Percentiles rank a stretch among this genome's conserved stretches.
These are phyloP conservation scores for Malassezia caprae DNA, from an alignment of 1,284 basidiomycete species.

Conservation along the genomic window DNA sequence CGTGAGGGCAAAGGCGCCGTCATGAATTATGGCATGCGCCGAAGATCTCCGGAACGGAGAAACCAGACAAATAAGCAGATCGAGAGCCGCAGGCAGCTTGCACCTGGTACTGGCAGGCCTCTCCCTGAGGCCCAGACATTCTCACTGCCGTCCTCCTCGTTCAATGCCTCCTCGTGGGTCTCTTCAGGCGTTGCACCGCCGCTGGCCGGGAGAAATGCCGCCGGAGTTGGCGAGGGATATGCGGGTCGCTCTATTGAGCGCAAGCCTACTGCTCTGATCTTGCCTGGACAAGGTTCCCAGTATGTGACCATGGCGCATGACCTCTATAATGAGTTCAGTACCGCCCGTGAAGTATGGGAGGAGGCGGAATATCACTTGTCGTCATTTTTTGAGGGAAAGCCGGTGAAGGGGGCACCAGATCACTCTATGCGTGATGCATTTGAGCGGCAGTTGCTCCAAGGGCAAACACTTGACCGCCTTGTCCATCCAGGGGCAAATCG, in stretches of 20 bases:
- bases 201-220: slow-evolving; percentile 21
- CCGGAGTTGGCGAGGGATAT: slow-evolving; percentile 23
- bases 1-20: slow-evolving; percentile 40
- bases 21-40: slow-evolving; percentile 23
- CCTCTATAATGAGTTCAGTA: slow-evolving; percentile 35
- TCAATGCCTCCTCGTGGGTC: slow-evolving; percentile 38
- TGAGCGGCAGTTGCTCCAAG: slow-evolving; percentile 34
- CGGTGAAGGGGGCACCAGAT: slow-evolving; percentile 19
- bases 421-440: slow-evolving; percentile 21
- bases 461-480: slow-evolving; percentile 21
- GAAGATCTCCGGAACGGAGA: neutral
- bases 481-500: slow-evolving; percentile 12
- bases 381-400: slow-evolving; percentile 23
- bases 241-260: slow-evolving; percentile 23
- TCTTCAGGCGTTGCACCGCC: slow-evolving; percentile 29
- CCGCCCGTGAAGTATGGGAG: slow-evolving; percentile 38
- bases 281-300: slow-evolving; percentile 44
- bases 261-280: slow-evolving; percentile 39
- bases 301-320: slow-evolving; percentile 46
- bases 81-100: neutral
- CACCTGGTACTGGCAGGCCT: slow-evolving; percentile 16
- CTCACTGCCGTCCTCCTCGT: slow-evolving; percentile 38
- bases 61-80: neutral
- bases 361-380: slow-evolving; percentile 40
- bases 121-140: slow-evolving; percentile 43